Conservation (phyloP, 2,329 filamentous ascomycete genomes). For the Xylaria sp. region DNA sequence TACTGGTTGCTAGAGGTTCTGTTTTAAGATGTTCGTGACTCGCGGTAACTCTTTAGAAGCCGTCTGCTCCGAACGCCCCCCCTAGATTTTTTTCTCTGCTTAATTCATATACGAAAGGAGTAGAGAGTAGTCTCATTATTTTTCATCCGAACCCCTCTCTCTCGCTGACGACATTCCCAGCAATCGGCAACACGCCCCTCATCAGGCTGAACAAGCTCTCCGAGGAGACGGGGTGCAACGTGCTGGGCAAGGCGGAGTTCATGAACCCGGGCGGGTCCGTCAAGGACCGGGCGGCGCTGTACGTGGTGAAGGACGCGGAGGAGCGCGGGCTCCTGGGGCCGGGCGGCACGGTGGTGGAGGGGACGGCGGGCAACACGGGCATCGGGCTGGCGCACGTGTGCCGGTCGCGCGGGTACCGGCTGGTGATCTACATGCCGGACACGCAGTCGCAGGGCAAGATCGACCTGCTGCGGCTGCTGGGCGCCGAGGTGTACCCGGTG, state of each 20-base stretch:
- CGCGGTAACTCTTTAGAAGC: neutral
- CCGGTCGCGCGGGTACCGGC: constrained; percentile 87
- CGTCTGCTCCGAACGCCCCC: neutral
- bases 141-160: neutral
- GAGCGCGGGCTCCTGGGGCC: constrained; percentile 82
- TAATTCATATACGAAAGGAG: neutral
- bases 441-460: constrained; percentile 99
- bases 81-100: neutral
- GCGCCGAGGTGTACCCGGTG: constrained; percentile 95
- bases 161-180: constrained; percentile 56
- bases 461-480: constrained; percentile 87
- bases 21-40: neutral
- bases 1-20: neutral
- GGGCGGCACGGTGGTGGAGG: constrained; percentile 95
- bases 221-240: constrained; percentile 88
- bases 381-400: constrained; percentile 98
- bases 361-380: constrained; percentile 96
- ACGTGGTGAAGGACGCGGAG: constrained; percentile 93
- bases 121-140: neutral
- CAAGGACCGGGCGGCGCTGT: constrained; percentile 95
- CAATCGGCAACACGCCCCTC: constrained; percentile 96
- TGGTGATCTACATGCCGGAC: constrained; percentile 99
- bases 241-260: constrained; percentile 97
- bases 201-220: constrained; percentile 91
- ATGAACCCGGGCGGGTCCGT: constrained; percentile 97